Base-by-base conservation (phyloP, 106 monocot species). In the Dioscorea zingiberensis region DNA sequence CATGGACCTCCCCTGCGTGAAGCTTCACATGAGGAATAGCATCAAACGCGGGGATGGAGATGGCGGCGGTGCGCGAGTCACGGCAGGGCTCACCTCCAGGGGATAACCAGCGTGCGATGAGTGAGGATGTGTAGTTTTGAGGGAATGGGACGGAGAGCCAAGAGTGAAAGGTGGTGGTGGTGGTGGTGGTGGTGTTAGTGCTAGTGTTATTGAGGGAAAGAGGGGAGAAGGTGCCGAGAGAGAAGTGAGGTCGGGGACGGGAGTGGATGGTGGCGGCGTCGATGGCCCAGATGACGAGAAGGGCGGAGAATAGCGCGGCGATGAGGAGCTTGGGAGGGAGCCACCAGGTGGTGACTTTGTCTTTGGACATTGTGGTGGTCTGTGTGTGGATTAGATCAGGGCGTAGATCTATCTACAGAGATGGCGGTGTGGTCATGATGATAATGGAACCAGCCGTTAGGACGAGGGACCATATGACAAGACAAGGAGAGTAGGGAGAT, bases 101-200 rank as follows among this genome's bases (percentile, higher is more conserved):
- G 14, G 73, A 45, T 17, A 78, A 78, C 93, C 93, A 94, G 38
- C 89, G 81, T 27, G 83, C 76, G 46, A 94, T 45, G 51, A 94
- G 78, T 11, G 71, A 76, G 21, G 83, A 75, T 18, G 89, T 89
- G 81, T 71, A 81, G 69, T 89, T 81, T 13, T 26, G 60, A 16
- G 47, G 19, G 25, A 13, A 3, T 13, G 73, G 44, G 0, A 44
- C 54, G 17, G 83, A 76, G 30, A 94, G 76, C 93, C 93, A 93
- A 11, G 16, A 29, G 5, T 29, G 2, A 27, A 18, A 5, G 7
- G 1, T 10, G 13, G 26, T 30, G 1, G n/a, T 21, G 18, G 28
- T 25, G 47, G 56, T 21, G 46, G 0, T 15, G 2, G 21, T 19
- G 2, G 54, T 47, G 28, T 6, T n/a, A 57, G 48, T 27, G 54